phyloP scores from a whole-genome alignment of 352 stramenopile genomes.

The Globisporangium nodosum region DNA sequence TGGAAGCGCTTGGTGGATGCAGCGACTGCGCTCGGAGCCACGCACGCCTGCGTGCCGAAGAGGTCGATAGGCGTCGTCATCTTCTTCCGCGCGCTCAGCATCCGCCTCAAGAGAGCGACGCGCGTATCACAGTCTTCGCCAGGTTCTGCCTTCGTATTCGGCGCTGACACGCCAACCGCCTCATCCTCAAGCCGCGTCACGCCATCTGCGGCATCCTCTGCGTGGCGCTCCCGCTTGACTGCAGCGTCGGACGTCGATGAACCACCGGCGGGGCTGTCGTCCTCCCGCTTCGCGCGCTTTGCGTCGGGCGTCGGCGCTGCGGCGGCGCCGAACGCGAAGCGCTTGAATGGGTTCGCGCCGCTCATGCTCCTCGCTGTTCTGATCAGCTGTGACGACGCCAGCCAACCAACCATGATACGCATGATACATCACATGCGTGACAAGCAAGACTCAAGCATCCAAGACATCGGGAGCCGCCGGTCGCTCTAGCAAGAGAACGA shows the following conservation, averaged over 20 bases:
- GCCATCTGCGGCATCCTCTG: neutral
- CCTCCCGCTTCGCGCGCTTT: slow-evolving; percentile 11
- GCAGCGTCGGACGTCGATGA: neutral
- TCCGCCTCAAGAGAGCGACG: slow-evolving; percentile 28
- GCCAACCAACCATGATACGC: too few relatives aligned
- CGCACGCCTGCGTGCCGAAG: slow-evolving; percentile 65
- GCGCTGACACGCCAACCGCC: neutral
- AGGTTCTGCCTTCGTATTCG: neutral
- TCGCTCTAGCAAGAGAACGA: too few relatives aligned
- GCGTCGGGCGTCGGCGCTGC: neutral
- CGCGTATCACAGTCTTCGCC: slow-evolving; percentile 5
- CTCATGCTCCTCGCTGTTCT: neutral
- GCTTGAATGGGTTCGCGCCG: slow-evolving; percentile 47
- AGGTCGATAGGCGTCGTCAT: slow-evolving; percentile 53
- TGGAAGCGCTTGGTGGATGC: slow-evolving; percentile 79
- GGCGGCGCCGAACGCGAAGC: slow-evolving; percentile 42
- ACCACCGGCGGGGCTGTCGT: too few relatives aligned
- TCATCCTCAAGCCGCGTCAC: neutral
- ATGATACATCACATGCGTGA: too few relatives aligned
- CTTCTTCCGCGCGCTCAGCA: slow-evolving; percentile 27
- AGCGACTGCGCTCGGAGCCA: slow-evolving; percentile 13
- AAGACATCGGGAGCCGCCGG: too few relatives aligned
- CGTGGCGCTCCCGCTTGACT: neutral
- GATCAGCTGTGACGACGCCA: too few relatives aligned
- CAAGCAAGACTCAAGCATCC: too few relatives aligned